A percentile compares a stretch with the other conserved stretches of the same genome.
phyloP scores from a whole-genome alignment of 148 eudicot species.

The Oxyria digyna region DNA sequence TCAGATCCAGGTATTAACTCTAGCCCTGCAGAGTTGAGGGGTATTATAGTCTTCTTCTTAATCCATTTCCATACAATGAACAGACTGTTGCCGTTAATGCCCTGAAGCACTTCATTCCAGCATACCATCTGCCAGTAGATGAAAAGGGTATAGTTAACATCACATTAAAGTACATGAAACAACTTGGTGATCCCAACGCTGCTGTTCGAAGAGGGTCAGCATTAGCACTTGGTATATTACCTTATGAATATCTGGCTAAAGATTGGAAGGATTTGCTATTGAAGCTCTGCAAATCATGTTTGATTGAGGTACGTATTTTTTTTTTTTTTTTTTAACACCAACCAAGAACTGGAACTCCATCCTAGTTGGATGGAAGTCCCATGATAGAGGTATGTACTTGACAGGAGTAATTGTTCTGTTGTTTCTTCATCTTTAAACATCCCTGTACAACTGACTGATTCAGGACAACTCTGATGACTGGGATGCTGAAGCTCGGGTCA shows the following conservation, averaged over 20 bases:
- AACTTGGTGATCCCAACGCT: conserved; percentile 73
- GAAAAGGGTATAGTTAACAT: conserved; percentile 41
- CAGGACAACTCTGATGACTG: conserved; percentile 84
- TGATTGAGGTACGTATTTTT: conserved; percentile 71
- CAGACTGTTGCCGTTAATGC: conserved; percentile 86
- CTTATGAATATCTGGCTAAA: conserved; percentile 51
- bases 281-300: conserved; percentile 70
- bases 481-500: conserved; percentile 96
- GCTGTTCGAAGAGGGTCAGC: conserved; percentile 98
- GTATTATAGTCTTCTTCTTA: neutral
- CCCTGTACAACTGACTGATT: conserved; percentile 6
- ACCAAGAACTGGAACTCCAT: too few species aligned
- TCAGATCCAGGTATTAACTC: conserved; percentile 55
- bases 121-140: conserved; percentile 46
- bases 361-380: too few species aligned
- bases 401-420: neutral
- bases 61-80: conserved; percentile 14
- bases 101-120: conserved; percentile 57
- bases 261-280: conserved; percentile 53
- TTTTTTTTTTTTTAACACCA: too few species aligned
- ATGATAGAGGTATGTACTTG: too few species aligned
- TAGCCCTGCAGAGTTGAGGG: conserved; percentile 1
- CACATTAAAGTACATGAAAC: conserved; percentile 46
- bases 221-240: conserved; percentile 77
- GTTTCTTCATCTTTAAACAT: neutral